Base-by-base conservation (phyloP, 2,329 filamentous ascomycete genomes). In the Aspergillus transmontanensis region DNA sequence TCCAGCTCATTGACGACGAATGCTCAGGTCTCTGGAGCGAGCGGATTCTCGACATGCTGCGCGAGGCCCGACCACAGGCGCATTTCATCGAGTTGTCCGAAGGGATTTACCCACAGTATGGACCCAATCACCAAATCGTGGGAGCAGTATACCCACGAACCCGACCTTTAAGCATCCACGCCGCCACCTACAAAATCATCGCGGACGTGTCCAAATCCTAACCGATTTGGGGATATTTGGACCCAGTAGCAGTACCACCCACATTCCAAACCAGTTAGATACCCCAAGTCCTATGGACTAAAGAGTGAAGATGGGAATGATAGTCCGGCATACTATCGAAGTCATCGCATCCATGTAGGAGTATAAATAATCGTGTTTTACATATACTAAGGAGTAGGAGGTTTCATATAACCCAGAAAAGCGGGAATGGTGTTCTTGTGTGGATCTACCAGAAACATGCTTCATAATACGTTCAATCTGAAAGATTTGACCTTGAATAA, bases 11-110 rank as follows among this genome's bases (percentile, higher is more conserved):
- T 39, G 81, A 87, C 54, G 85, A 85, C 43, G 78, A 81, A 70
- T 90, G 88, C 69, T 88, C 86, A 1, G 90, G 90, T 6, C 84
- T 93, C 2, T 93, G 90, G 90, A 92, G 87, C 72, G 86, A 90
- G 10, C 75, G 80, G 9, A 92, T 93, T 53, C 78, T 92, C 11
- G 79, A 84, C 28, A 83, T 86, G 62, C 83, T 93, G 59, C 81
- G 82, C 36, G 80, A 81, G 43, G 83, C 86, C 14, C 84, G 90
- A 6, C 89, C 90, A 0, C 75, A 80, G 1, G 84, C 84, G 4
- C 77, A 80, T 1, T 92, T 89, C 69, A 80, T 85, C 50, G 86
- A 90, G 68, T 81, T 91, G 60, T 82, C 84, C 14, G 88, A 91
- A 59, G 86, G 83, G 2, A 88, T 91, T 63, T 87, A 87, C 50